phyloP scores from a whole-genome alignment of 768 basidiomycete species.

The Leccinum uliginosum region DNA sequence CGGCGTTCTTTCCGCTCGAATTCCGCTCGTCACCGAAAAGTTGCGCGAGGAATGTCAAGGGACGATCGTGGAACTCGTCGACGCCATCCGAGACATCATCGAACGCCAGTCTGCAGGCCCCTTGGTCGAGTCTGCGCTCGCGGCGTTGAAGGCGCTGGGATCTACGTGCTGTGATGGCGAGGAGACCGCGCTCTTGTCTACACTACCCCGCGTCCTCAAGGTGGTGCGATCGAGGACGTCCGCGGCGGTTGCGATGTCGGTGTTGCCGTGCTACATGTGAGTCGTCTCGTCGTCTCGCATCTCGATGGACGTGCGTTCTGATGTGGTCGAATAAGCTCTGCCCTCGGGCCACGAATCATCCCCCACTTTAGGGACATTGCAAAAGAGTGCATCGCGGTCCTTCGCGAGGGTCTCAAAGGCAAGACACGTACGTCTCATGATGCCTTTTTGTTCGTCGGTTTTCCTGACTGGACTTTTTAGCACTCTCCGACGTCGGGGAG shows the following conservation, averaged over 20 bases:
- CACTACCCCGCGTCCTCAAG: conserved; percentile 56
- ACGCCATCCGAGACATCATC: conserved; percentile 46
- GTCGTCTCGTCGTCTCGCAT: background rate
- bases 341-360: conserved; percentile 84
- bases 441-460: background rate
- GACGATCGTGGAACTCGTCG: conserved; percentile 51
- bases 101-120: conserved; percentile 36
- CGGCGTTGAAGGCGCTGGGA: conserved; percentile 57
- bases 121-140: conserved; percentile 47
- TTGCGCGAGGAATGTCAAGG: conserved; percentile 49
- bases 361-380: conserved; percentile 77
- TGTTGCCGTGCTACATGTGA: conserved; percentile 65
- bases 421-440: conserved; percentile 31
- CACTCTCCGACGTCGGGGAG: conserved; percentile 27
- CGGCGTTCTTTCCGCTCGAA: conserved; percentile 60
- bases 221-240: conserved; percentile 39
- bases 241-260: conserved; percentile 43
- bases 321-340: conserved; percentile 41
- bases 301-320: background rate
- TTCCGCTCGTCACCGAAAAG: conserved; percentile 54
- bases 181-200: conserved; percentile 54
- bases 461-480: conserved; percentile 19
- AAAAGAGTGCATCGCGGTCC: conserved; percentile 46
- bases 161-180: conserved; percentile 59
- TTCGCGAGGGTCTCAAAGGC: conserved; percentile 37